phyloP scores from a whole-genome alignment of 805 yeast genomes.

The Kazachstania africana region DNA sequence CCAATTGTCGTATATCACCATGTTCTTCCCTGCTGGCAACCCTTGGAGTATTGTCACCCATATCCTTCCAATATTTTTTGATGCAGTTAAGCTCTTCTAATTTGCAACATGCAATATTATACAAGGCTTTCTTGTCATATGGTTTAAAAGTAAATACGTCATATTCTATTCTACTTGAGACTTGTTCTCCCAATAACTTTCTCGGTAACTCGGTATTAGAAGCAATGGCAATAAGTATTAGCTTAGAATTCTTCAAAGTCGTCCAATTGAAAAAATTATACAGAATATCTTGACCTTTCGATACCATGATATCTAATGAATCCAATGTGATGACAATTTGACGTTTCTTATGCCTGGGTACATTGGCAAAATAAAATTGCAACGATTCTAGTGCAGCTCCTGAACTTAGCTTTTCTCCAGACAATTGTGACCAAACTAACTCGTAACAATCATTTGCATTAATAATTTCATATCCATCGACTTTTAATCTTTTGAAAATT shows the following conservation, averaged over 20 bases:
- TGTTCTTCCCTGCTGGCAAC: no score
- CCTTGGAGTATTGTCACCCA: no score
- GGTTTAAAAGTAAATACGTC: not conserved
- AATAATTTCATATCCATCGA: not conserved
- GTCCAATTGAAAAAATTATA: slow-evolving; percentile 1
- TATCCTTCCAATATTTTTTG: not conserved
- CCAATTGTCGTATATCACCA: no score
- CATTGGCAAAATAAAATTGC: not conserved
- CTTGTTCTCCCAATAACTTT: not conserved
- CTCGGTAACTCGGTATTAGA: not conserved
- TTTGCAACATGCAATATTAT: not conserved
- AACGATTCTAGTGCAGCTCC: not conserved
- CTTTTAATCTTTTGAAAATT: no score
- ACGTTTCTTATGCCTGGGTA: not conserved
- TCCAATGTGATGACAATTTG: not conserved
- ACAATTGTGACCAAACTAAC: not conserved
- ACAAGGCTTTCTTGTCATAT: not conserved
- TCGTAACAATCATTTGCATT: no score
- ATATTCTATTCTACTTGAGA: not conserved
- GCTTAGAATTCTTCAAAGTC: not conserved
- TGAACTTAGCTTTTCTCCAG: not conserved
- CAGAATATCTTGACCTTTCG: not conserved
- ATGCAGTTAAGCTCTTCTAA: not conserved
- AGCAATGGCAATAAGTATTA: slow-evolving; percentile 1
- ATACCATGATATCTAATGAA: no score